A percentile compares a stretch with the other conserved stretches of the same genome.
phyloP scores from a whole-genome alignment of 176 grass and related monocot genomes.

The Oryza brachyantha region DNA sequence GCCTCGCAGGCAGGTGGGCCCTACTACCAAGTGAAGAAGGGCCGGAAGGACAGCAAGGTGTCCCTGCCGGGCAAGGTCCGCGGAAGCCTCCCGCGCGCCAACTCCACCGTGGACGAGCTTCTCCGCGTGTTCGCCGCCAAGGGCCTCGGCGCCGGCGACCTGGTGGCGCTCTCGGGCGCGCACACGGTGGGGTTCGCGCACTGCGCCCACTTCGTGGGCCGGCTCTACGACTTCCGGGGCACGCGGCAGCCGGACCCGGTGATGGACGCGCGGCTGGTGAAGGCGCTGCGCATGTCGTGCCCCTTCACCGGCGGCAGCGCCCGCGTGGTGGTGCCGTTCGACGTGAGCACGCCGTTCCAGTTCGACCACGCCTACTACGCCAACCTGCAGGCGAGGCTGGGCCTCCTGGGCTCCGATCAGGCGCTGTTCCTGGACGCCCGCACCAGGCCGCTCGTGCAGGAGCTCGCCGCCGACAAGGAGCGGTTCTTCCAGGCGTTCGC shows the following conservation, averaged over 20 bases:
- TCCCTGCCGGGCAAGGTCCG: constrained; percentile 59
- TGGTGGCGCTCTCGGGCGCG: constrained; percentile 55
- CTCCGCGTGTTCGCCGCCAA: constrained; percentile 79
- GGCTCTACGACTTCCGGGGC: constrained; percentile 59
- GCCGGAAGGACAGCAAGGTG: constrained; percentile 85
- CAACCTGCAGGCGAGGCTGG: constrained; percentile 71
- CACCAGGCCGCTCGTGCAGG: constrained; percentile 62
- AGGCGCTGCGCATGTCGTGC: constrained; percentile 77
- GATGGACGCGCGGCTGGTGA: constrained; percentile 76
- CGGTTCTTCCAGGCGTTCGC: constrained; percentile 71
- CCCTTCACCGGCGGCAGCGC: constrained; percentile 50
- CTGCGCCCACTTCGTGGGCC: constrained; percentile 58
- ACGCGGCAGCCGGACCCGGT: constrained; percentile 49
- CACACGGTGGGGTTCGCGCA: constrained; percentile 92
- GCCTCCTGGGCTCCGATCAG: constrained; percentile 80
- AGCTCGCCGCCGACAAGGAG: constrained; percentile 50
- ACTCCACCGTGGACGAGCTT: constrained; percentile 78
- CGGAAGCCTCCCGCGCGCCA: constrained; percentile 65
- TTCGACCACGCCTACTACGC: constrained; percentile 69
- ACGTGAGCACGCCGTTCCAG: constrained; percentile 70
- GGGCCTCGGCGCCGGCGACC: constrained; percentile 39
- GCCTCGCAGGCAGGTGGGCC: constrained; percentile 73
- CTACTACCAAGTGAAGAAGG: constrained; percentile 72
- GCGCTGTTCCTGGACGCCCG: constrained; percentile 58
- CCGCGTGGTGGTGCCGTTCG: constrained; percentile 60